Percentiles rank a stretch among this genome's conserved stretches.
These are phyloP conservation scores for Nephelium lappaceum DNA, from an alignment of 345 rosid species.

Conservation along the genomic window DNA sequence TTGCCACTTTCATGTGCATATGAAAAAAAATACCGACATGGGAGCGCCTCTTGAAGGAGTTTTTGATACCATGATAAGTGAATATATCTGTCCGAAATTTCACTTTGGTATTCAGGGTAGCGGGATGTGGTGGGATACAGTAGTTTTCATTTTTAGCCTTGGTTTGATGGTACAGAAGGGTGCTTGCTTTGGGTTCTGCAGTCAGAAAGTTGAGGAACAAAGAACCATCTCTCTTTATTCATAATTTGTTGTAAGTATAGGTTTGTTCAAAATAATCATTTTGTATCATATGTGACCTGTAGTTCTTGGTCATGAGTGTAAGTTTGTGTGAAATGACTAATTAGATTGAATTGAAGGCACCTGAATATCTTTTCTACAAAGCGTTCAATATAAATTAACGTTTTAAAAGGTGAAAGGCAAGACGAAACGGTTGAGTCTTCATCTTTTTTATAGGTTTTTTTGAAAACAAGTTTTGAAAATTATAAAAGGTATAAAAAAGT, in stretches of 20 bases:
- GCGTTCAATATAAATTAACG: neutral
- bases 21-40: conserved; percentile 1
- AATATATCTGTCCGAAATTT: neutral
- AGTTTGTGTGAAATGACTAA: too few relatives aligned
- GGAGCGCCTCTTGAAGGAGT: neutral
- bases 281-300: neutral
- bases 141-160: neutral
- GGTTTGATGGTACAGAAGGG: neutral
- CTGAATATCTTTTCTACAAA: too few relatives aligned
- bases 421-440: too few relatives aligned
- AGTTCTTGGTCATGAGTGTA: neutral
- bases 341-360: too few relatives aligned
- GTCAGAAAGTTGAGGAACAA: conserved; percentile 1
- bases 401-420: too few relatives aligned
- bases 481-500: too few relatives aligned
- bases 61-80: neutral
- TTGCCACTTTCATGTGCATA: conserved; percentile 6
- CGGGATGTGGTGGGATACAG: neutral
- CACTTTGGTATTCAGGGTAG: conserved; percentile 1
- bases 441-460: too few relatives aligned
- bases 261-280: neutral
- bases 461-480: too few relatives aligned
- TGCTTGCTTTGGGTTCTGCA: neutral
- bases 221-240: neutral
- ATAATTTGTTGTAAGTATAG: conserved; percentile 7